Evolutionary conservation across 2,329 filamentous ascomycete species (phyloP), one percentile per base, ranked within the genome.

Genomic region (Phyllosticta capitalensis): DNA sequence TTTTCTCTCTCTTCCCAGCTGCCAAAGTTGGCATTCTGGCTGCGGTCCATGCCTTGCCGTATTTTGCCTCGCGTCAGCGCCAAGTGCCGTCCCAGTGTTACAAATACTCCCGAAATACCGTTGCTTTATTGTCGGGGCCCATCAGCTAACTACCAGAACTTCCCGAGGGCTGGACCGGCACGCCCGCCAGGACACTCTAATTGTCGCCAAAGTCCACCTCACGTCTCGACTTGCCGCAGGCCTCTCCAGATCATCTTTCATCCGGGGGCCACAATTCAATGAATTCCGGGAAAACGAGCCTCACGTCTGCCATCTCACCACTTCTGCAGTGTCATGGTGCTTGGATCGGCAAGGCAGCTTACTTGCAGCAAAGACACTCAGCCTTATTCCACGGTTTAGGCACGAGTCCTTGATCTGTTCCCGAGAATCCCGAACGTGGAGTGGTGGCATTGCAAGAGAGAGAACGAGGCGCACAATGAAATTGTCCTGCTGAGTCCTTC

Each of bases 71-170:
- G 38, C 54, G 19, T 26, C 21, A 20, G 7, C 54, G 54, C 50
- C 30, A 24, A 28, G 54, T 52, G 20, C n/a, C 48, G 51, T 28
- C 56, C 33, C 50, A 58, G 56, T 59, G 56, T 24, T 30, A 59
- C 56, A 59, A 48, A 33, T 45, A 50, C 50, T 45, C 30, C 56
- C 56, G 56, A 53, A 10, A 14, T 45, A 6, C 38, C 38, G 38
- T 45, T 45, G 38, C 38, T 45, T n/a, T 45, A 45, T 45, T 45
- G 38, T 38, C 30, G 24, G 30, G 30, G 30, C 30, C 10, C 30
- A 38, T 38, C 30, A 45, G 12, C 38, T 45, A 45, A n/a, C 38
- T 17, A 45, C 38, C 38, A 45, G 17, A 45, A 45, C 38, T 45
- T 45, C 14, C 38, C 38, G 38, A 45, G 17, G 38, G 17, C 38